Percentiles rank a stretch among this genome's conserved stretches.
phyloP scores from a whole-genome alignment of 2,329 filamentous ascomycete genomes.

The Paecilomyces formosus region DNA sequence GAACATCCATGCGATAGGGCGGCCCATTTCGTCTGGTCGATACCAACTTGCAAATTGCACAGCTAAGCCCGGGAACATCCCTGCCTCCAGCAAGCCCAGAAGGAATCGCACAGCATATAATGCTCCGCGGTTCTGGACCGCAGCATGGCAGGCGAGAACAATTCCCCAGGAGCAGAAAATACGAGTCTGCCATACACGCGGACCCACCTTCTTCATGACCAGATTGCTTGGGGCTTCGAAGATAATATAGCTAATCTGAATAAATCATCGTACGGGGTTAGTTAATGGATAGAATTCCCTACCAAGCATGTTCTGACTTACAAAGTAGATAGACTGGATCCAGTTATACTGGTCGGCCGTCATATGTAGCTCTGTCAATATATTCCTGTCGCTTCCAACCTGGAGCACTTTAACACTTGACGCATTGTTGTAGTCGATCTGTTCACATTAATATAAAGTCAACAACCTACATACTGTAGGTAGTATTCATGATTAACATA shows the following conservation, averaged over 20 bases:
- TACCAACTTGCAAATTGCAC: constrained; percentile 39
- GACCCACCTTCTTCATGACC: constrained; percentile 28
- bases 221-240: constrained; percentile 36
- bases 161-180: constrained; percentile 33
- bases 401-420: constrained; percentile 38
- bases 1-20: constrained; percentile 39
- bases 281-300: background rate
- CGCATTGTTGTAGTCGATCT: constrained; percentile 34
- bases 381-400: constrained; percentile 30
- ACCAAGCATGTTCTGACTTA: constrained; percentile 9
- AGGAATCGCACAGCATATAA: constrained; percentile 31
- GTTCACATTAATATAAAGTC: background rate
- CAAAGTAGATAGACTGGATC: constrained; percentile 33
- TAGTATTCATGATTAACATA: constrained; percentile 9
- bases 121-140: constrained; percentile 24
- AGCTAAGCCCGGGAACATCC: constrained; percentile 32
- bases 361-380: constrained; percentile 33
- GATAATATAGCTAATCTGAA: constrained; percentile 32
- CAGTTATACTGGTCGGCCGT: constrained; percentile 35
- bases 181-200: constrained; percentile 28
- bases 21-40: constrained; percentile 34
- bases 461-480: constrained; percentile 7
- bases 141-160: constrained; percentile 30
- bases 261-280: background rate
- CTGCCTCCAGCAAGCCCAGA: constrained; percentile 33